A percentile compares a stretch with the other conserved stretches of the same genome.
Conservation (phyloP, 2,329 filamentous ascomycete genomes). For the Aspergillus jensenii region DNA sequence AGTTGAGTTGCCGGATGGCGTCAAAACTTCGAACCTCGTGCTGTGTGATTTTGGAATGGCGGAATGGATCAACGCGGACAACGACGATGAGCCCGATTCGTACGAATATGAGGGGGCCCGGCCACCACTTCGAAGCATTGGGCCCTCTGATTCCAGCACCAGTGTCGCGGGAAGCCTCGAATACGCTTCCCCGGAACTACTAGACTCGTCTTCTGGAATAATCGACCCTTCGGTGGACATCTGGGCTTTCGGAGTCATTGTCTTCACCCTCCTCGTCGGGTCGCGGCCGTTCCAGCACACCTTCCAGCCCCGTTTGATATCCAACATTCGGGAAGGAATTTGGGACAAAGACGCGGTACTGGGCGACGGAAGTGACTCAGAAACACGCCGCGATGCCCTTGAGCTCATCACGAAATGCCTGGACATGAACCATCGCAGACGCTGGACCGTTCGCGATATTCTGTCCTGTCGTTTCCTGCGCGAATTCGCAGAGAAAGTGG, state of each 20-base stretch:
- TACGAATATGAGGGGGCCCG: constrained; percentile 48
- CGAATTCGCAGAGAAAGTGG: constrained; percentile 34
- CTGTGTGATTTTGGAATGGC: constrained; percentile 71
- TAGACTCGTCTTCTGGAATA: constrained; percentile 39
- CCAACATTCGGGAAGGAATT: constrained; percentile 59
- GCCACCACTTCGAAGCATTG: constrained; percentile 51
- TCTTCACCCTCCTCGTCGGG: constrained; percentile 62
- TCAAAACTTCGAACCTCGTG: constrained; percentile 56
- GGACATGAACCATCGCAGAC: constrained; percentile 53
- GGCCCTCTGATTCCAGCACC: constrained; percentile 56
- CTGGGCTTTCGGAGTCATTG: constrained; percentile 66
- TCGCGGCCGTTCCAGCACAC: constrained; percentile 62
- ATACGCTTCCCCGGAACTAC: constrained; percentile 51
- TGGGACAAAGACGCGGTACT: constrained; percentile 57
- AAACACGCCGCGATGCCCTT: constrained; percentile 46
- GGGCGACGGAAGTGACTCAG: constrained; percentile 39
- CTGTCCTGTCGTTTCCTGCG: constrained; percentile 57
- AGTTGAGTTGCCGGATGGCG: constrained; percentile 46
- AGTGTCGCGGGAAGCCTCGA: constrained; percentile 61
- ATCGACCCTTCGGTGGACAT: constrained; percentile 60
- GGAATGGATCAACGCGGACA: constrained; percentile 62
- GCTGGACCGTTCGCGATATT: constrained; percentile 59
- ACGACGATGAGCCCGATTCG: constrained; percentile 51
- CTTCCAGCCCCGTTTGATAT: constrained; percentile 58
- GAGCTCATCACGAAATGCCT: constrained; percentile 62